These are phyloP conservation scores for Polyplosphaeria fusca DNA, from an alignment of 495 filamentous ascomycete species.

Conservation along the genomic window DNA sequence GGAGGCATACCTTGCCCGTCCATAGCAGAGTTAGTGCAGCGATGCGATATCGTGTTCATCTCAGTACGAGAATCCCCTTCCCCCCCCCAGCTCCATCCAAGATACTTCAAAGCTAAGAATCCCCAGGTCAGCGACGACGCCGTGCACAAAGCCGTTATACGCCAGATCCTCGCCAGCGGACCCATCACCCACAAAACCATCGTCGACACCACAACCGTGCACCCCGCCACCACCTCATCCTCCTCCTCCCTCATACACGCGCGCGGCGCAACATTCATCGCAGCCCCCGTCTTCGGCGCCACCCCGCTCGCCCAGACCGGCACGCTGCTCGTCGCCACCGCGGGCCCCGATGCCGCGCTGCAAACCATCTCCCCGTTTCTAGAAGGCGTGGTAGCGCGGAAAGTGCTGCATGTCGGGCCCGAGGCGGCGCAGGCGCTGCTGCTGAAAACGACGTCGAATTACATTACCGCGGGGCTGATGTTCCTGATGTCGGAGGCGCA, in stretches of 20 bases:
- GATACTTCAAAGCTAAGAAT: background rate
- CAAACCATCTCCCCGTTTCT: slow-evolving; percentile 39
- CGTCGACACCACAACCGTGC: slow-evolving; percentile 45
- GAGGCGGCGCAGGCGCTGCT: slow-evolving; percentile 33
- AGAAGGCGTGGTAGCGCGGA: slow-evolving; percentile 40
- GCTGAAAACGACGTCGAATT: slow-evolving; percentile 31
- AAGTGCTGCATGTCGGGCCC: slow-evolving; percentile 37
- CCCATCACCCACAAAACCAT: slow-evolving; percentile 39
- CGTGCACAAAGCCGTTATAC: slow-evolving; percentile 28
- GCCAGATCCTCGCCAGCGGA: slow-evolving; percentile 30
- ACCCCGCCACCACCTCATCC: slow-evolving; percentile 40
- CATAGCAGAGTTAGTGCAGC: slow-evolving; percentile 34
- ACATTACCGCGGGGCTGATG: slow-evolving; percentile 16
- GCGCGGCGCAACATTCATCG: slow-evolving; percentile 23
- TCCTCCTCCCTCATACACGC: slow-evolving; percentile 25
- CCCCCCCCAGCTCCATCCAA: background rate
- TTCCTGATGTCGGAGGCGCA: slow-evolving; percentile 50
- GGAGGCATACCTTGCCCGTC: slow-evolving; percentile 37
- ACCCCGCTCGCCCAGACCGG: slow-evolving; percentile 42
- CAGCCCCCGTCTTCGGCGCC: slow-evolving; percentile 44
- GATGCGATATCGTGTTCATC: slow-evolving; percentile 42
- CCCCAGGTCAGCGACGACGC: slow-evolving; percentile 37
- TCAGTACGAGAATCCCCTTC: slow-evolving; percentile 15
- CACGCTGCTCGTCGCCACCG: slow-evolving; percentile 40
- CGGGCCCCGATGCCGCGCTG: slow-evolving; percentile 37